Conservation (phyloP, 129 eudicot genomes). For the Smallanthus sonchifolius region DNA sequence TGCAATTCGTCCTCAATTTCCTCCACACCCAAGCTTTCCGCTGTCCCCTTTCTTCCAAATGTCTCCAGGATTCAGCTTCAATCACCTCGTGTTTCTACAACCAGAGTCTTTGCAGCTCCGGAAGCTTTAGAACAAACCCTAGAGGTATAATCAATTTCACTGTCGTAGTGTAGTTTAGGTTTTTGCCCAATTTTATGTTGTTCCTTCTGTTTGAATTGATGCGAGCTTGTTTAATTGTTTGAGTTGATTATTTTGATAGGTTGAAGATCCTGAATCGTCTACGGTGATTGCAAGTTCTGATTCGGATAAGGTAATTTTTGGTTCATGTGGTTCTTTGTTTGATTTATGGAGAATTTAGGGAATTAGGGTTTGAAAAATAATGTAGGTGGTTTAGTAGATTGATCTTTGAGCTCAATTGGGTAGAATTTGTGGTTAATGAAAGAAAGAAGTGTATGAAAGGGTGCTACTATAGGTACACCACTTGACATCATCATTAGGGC, state of each 20-base stretch:
- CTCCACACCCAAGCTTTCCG: constrained; percentile 38
- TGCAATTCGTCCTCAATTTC: constrained; percentile 52
- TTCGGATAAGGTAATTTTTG: constrained; percentile 24
- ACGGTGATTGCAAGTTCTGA: constrained; percentile 24
- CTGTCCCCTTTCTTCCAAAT: constrained; percentile 26
- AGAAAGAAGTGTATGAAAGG: background rate
- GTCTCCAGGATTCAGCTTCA: constrained; percentile 27
- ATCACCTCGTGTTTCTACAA: constrained; percentile 25
- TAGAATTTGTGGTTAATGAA: constrained; percentile 5
- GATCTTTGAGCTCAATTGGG: background rate
- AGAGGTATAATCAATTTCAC: constrained; percentile 10
- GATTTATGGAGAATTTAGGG: constrained; percentile 3
- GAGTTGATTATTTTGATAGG: background rate
- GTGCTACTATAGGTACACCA: background rate
- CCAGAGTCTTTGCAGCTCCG: constrained; percentile 46
- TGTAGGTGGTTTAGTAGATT: background rate
- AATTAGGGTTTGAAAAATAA: constrained; percentile 12
- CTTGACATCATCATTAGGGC: no score
- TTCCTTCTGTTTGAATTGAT: background rate
- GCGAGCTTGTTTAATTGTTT: background rate
- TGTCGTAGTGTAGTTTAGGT: background rate
- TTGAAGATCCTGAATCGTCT: constrained; percentile 21
- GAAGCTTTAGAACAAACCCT: constrained; percentile 51
- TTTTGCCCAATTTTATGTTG: background rate
- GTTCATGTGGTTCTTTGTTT: background rate